phyloP scores from a whole-genome alignment of 106 monocot species.

The Allium cepa region DNA sequence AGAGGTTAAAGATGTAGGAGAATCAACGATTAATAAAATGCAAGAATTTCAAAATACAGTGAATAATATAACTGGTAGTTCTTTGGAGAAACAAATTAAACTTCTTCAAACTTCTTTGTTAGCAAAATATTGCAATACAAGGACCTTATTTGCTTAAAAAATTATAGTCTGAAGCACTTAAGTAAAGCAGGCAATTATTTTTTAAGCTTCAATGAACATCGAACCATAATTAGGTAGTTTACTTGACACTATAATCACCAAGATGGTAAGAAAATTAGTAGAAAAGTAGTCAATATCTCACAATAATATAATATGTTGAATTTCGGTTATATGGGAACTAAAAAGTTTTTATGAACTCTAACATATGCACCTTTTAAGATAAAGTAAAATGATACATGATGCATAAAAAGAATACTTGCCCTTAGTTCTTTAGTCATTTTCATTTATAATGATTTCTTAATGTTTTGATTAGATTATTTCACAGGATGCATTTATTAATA shows the following conservation, averaged over 20 bases:
- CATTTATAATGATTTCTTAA: no score
- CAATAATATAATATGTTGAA: no score
- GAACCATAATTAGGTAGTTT: not conserved
- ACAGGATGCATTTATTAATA: no score
- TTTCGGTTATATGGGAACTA: no score
- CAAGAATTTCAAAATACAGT: conserved; percentile 67
- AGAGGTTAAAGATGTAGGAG: conserved; percentile 48
- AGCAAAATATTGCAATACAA: conserved; percentile 47
- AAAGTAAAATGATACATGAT: not conserved
- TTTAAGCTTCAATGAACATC: not conserved
- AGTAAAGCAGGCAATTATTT: conserved; percentile 55
- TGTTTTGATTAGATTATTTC: no score
- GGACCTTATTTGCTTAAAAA: conserved; percentile 60
- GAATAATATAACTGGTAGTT: conserved; percentile 28
- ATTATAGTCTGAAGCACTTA: conserved; percentile 75
- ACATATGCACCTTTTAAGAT: not conserved
- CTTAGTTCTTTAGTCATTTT: no score
- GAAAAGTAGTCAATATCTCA: no score
- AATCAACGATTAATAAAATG: conserved; percentile 66
- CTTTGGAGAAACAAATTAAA: conserved; percentile 64
- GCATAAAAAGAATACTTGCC: not conserved
- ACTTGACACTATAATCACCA: no score
- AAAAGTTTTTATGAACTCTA: no score
- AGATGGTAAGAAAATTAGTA: no score
- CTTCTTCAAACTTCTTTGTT: conserved; percentile 55